Evolutionary conservation across 2,329 filamentous ascomycete genomes (phyloP), one percentile per base, ranked within the genome.

Genomic region (Aspergillus piperis): DNA sequence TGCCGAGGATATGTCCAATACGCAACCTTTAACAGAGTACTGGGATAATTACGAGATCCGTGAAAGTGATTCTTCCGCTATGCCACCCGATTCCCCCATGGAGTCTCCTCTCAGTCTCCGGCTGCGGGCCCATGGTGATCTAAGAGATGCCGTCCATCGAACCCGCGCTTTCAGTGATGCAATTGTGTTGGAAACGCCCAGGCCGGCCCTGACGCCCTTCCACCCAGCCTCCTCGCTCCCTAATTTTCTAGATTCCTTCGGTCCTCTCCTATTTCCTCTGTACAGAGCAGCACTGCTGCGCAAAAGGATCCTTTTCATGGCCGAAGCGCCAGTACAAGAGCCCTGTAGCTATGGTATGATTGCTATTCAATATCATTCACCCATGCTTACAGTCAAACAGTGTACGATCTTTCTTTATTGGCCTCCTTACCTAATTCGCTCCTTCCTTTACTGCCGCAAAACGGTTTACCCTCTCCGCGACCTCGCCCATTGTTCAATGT

Each of bases 351-450:
- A 93, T 82, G 92, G 93, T 96, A 81, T 41, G 78, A 21, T 30
- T 8, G 48, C 51, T 47, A 39, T 17, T 47, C 11, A 38, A n/a
- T 21, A 42, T 48, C 17, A 56, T 71, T 50, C 64, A n/a, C 53
- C 49, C 6, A 58, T 71, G 54, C 76, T 69, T 59, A 69, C 64
- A 23, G 39, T 30, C 62, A 38, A 13, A 10, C 64, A 94, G 95
- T 98, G 63, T 99, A 98, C 78, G 88, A 95, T 73, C 85, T 98
- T 54, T 97, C 94, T n/a, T 84, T 98, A 57, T 82, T 99, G 36
- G 92, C 93, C 48, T 96, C 92, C 67, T 89, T 98, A 47, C 92
- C 95, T 27, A 83, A 88, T 39, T 87, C 89, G 30, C 84, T 92
- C 47, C 82, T 84, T 59, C 87, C 92, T 54, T 78, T 89, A 13